Evolutionary conservation across 2,329 filamentous ascomycete species (phyloP), one percentile per base, ranked within the genome.

Genomic region (Cladophialophora bantiana): DNA sequence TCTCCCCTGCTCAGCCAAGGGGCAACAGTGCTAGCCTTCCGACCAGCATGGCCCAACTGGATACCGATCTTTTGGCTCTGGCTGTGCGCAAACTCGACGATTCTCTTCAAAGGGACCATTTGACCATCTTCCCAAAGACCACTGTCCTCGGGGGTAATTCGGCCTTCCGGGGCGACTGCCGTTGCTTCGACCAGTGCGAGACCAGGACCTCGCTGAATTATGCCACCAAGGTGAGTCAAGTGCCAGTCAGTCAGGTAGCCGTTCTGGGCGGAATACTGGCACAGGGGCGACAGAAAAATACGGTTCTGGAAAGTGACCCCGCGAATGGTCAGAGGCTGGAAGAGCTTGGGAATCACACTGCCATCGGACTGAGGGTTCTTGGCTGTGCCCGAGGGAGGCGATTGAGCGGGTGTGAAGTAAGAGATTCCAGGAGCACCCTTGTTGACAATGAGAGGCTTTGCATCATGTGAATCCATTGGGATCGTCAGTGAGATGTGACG

Each of bases 101-200:
- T 71, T 4, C 72, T 69, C 48, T 69, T 64, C 35, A 75, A 45
- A 1, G 74, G 74, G 69, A 85, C 89, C 67, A 94, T 89, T 77
- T 97, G 94, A 38, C 85, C 88, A 77, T 97, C 94, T 69, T 90
- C 84, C 94, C 93, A 97, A 7, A 97, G 80, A 0, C 94, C 93
- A 12, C 82, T 80, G 76, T 94, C 91, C 76, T 94, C 84, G 1
- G 93, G 92, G 0, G 91, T 90, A 81, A 96, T 96, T 63, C 94
- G 87, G 34, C 93, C 93, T 72, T 94, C 88, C 5, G 91, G 80
- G 9, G 86, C 83, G 0, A 96, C 90, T 36, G 88, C 83, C 0
- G 91, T 93, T 32, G 93, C 92, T 80, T 97, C 94, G 65, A 94
- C 83, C 67, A 93, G 86, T 57, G 90, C 82, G 18, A 96, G 82